Evolutionary conservation across 108 stramenopile species (phyloP).

Genomic region (Nitzschia inconspicua): DNA sequence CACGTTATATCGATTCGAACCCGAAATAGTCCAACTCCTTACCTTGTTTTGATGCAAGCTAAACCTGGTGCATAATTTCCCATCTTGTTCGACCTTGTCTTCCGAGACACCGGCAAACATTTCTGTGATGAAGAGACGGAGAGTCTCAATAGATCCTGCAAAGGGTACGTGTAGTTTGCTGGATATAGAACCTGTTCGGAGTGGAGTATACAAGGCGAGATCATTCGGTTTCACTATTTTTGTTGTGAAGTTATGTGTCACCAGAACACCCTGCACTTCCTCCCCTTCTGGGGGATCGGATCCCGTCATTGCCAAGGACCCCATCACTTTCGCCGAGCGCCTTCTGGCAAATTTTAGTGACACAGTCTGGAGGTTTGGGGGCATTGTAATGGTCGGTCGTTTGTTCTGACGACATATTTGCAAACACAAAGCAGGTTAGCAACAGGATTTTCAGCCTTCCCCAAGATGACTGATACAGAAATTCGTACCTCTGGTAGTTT

Average conservation of each 20-base stretch:
- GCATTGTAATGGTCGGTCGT: conserved; percentile 85
- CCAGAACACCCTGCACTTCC: conserved; percentile 71
- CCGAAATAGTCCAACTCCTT: background rate
- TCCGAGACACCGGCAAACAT: conserved; percentile 80
- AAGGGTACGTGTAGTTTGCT: conserved; percentile 89
- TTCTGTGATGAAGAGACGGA: conserved; percentile 73
- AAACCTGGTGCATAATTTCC: conserved; percentile 38
- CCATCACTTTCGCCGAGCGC: conserved; percentile 89
- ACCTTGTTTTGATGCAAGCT: conserved; percentile 64
- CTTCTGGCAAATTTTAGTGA: conserved; percentile 85
- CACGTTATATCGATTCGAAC: background rate
- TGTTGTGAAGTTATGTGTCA: conserved; percentile 82
- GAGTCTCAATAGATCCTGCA: conserved; percentile 63
- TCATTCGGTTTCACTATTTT: conserved; percentile 85
- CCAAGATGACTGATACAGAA: background rate
- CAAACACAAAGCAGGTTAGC: background rate
- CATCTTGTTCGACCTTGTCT: conserved; percentile 30
- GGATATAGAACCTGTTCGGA: conserved; percentile 81
- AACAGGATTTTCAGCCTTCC: background rate
- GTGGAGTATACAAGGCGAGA: conserved; percentile 82
- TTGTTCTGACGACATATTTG: conserved; percentile 42
- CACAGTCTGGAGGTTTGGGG: conserved; percentile 82
- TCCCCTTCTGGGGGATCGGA: conserved; percentile 59
- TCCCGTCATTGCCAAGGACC: conserved; percentile 60
- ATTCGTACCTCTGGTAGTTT: conserved; percentile 63